These are phyloP conservation scores for Imleria badia DNA, from an alignment of 768 basidiomycete species.

Conservation along the genomic window DNA sequence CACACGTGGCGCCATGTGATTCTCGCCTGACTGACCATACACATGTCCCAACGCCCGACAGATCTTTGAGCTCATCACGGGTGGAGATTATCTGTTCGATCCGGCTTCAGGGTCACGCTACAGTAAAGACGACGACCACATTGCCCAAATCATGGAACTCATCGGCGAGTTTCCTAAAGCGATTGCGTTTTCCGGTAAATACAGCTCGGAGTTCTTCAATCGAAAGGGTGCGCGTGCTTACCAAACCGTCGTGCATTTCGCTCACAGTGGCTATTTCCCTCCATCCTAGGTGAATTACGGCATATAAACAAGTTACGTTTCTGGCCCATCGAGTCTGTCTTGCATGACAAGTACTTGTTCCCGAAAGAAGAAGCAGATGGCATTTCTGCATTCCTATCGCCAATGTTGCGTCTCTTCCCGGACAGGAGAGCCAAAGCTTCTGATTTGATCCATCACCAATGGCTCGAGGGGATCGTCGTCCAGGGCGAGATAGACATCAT, in stretches of 20 bases:
- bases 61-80: conserved; percentile 94
- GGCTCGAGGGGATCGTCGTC: conserved; percentile 83
- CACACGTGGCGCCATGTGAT: neutral
- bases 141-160: conserved; percentile 97
- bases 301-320: conserved; percentile 93
- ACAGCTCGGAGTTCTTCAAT: conserved; percentile 93
- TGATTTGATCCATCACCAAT: conserved; percentile 84
- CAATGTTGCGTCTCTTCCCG: conserved; percentile 88
- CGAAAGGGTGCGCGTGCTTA: conserved; percentile 68
- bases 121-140: conserved; percentile 95
- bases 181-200: conserved; percentile 88
- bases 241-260: neutral
- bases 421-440: conserved; percentile 85
- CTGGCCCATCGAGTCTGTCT: conserved; percentile 80
- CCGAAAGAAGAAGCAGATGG: conserved; percentile 77
- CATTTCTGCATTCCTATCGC: conserved; percentile 77
- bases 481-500: conserved; percentile 90
- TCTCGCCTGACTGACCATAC: neutral
- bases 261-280: conserved; percentile 4
- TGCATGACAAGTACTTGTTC: conserved; percentile 96
- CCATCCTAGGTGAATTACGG: conserved; percentile 68
- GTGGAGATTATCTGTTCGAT: conserved; percentile 98
- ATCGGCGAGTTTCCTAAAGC: conserved; percentile 85
- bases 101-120: conserved; percentile 93
- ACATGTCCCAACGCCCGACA: conserved; percentile 27